phyloP scores from a whole-genome alignment of 2,329 filamentous ascomycete genomes.

The Cordyceps fumosorosea region DNA sequence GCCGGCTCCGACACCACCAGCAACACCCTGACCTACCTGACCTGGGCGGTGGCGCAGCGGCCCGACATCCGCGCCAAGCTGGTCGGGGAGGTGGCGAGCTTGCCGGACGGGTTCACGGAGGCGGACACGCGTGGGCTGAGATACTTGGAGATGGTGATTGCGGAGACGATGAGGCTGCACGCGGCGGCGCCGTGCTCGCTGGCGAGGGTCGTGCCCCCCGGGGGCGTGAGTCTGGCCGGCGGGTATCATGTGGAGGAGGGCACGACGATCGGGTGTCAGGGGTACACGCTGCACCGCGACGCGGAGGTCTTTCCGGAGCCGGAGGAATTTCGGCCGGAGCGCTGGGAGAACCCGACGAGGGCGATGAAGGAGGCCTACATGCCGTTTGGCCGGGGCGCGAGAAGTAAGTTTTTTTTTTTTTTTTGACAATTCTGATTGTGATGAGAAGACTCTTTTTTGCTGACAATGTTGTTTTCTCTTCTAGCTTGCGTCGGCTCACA shows the following conservation, averaged over 20 bases:
- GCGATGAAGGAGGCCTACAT: conserved; percentile 42
- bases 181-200: conserved; percentile 32
- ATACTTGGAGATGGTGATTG: conserved; percentile 36
- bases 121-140: conserved; percentile 23
- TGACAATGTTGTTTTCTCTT: not conserved
- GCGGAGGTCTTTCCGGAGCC: conserved; percentile 34
- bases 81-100: conserved; percentile 26
- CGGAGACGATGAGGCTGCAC: conserved; percentile 40
- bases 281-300: conserved; percentile 42
- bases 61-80: conserved; percentile 26
- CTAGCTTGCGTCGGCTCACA: conserved; percentile 47
- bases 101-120: conserved; percentile 24
- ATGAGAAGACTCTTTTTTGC: not conserved
- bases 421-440: not conserved
- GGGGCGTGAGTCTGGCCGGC: conserved; percentile 29
- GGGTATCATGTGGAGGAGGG: conserved; percentile 35
- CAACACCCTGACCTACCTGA: conserved; percentile 40
- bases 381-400: conserved; percentile 47
- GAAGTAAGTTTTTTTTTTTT: conserved; percentile 24
- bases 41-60: conserved; percentile 32
- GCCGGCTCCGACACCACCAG: conserved; percentile 49
- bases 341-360: conserved; percentile 30
- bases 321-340: conserved; percentile 24
- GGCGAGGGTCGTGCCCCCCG: conserved; percentile 33
- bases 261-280: conserved; percentile 34